A percentile compares a stretch with the other conserved stretches of the same genome.
Conservation (phyloP, 73 alveolate species). For the Stentor roeselii region DNA sequence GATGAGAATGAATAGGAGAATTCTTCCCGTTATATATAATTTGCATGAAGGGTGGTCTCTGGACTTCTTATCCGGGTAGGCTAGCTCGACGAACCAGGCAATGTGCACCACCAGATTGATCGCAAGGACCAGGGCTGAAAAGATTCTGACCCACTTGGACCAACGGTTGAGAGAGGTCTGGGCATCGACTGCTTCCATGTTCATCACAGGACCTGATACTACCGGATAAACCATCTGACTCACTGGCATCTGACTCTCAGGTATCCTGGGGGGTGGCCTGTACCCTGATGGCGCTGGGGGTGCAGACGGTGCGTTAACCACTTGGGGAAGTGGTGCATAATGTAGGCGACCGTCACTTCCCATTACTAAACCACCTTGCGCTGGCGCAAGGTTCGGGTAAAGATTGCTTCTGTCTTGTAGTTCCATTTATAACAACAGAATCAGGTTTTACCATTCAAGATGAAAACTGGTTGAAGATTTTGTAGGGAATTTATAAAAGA, state of each 20-base stretch:
- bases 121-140: not conserved
- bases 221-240: too few species aligned
- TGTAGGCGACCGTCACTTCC: constrained; percentile 16
- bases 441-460: too few species aligned
- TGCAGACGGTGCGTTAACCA: not conserved
- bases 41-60: not conserved
- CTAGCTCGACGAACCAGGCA: not conserved
- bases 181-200: not conserved
- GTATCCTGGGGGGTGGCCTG: not conserved
- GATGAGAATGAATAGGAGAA: not conserved
- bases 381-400: not conserved
- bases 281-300: not conserved
- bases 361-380: not conserved
- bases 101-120: too few species aligned
- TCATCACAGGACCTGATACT: not conserved
- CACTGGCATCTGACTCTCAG: not conserved
- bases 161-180: not conserved
- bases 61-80: not conserved
- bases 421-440: constrained; percentile 5
- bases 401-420: not conserved
- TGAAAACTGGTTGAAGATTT: too few species aligned
- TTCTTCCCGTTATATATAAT: not conserved
- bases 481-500: too few species aligned
- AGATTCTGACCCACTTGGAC: not conserved
- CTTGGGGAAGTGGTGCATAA: not conserved